Conservation (phyloP, 257 asterid species). For the Leonotis leonurus region DNA sequence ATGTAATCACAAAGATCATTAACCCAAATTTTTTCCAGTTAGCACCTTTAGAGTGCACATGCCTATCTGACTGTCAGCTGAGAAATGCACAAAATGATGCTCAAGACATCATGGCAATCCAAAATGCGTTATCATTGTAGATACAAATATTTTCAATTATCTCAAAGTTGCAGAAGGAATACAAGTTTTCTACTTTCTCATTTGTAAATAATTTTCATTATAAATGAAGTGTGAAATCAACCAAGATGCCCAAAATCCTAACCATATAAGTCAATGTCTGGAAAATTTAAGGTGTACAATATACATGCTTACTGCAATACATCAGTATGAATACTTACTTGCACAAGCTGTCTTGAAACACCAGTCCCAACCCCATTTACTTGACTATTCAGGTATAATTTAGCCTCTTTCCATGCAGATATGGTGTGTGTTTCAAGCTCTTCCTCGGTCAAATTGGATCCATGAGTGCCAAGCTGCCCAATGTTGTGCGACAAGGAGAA, state of each 20-base stretch:
- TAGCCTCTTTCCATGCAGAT: constrained; percentile 84
- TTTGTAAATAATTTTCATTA: background rate
- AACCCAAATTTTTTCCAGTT: background rate
- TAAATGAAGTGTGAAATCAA: background rate
- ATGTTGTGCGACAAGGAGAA: constrained; percentile 11
- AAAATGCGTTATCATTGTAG: background rate
- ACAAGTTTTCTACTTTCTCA: background rate
- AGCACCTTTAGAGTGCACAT: background rate
- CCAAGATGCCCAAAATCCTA: background rate
- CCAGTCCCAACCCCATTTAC: constrained; percentile 38
- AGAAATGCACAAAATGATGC: background rate
- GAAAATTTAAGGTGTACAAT: background rate
- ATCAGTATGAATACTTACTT: constrained; percentile 43
- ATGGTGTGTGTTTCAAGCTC: constrained; percentile 87
- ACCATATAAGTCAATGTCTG: background rate
- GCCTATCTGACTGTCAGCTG: background rate
- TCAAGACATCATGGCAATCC: background rate
- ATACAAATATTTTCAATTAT: constrained; percentile 9
- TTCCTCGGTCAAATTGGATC: constrained; percentile 79
- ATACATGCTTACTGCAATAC: constrained; percentile 2
- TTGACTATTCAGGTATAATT: constrained; percentile 43
- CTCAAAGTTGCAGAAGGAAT: background rate
- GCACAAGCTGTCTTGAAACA: constrained; percentile 56
- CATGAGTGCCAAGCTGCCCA: constrained; percentile 69
- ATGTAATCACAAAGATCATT: background rate